Evolutionary conservation across 106 monocot genomes (phyloP).

Genomic region (Allium cepa): DNA sequence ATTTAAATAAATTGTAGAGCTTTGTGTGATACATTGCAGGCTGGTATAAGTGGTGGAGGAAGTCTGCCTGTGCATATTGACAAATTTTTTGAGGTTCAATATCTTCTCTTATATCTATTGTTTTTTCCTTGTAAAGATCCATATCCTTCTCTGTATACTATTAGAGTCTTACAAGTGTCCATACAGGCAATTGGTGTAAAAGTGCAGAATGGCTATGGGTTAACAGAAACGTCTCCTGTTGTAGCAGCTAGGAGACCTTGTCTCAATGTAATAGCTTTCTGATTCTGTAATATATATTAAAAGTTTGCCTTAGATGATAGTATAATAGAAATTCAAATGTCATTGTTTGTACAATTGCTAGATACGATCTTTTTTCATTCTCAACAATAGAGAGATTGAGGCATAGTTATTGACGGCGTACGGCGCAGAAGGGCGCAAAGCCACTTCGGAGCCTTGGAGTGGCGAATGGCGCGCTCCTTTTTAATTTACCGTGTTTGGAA

Average conservation of each 20-base stretch:
- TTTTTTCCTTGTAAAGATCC: background rate
- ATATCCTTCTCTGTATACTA: background rate
- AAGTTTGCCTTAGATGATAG: no score
- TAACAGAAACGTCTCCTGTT: constrained; percentile 95
- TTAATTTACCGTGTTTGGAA: no score
- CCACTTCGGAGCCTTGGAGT: no score
- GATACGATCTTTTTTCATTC: no score
- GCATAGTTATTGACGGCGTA: no score
- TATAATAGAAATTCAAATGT: no score
- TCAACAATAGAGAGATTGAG: no score
- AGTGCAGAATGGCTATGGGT: constrained; percentile 93
- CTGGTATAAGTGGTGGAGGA: constrained; percentile 93
- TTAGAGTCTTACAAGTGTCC: background rate
- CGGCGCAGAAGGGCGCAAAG: no score
- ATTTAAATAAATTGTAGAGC: constrained; percentile 18
- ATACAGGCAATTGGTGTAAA: constrained; percentile 82
- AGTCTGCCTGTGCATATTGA: constrained; percentile 76
- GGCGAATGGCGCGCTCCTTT: no score
- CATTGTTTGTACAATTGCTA: no score
- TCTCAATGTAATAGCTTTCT: constrained; percentile 55
- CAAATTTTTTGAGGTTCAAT: constrained; percentile 84
- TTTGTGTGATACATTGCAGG: constrained; percentile 54
- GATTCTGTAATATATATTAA: no score
- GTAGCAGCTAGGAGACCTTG: constrained; percentile 51
- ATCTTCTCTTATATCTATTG: background rate